These are phyloP conservation scores for Aspergillus aculeatinus DNA, from an alignment of 2,329 filamentous ascomycete species.

Conservation along the genomic window DNA sequence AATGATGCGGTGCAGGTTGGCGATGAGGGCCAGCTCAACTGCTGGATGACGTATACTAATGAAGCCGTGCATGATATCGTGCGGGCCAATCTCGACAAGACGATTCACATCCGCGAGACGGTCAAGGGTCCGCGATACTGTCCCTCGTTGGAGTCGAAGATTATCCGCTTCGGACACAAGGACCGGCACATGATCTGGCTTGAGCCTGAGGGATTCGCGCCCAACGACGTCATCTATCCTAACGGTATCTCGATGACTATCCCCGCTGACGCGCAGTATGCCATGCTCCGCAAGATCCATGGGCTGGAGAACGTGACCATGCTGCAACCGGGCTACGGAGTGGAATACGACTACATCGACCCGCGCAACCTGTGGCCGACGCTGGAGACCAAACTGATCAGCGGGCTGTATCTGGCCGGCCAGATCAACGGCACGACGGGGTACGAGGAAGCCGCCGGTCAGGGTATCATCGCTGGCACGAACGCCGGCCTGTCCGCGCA, in stretches of 20 bases:
- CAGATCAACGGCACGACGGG: slow-evolving; percentile 98
- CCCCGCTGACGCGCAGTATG: slow-evolving; percentile 80
- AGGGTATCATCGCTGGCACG: slow-evolving; percentile 87
- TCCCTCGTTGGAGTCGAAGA: slow-evolving; percentile 90
- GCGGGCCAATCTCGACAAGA: slow-evolving; percentile 87
- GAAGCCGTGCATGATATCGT: slow-evolving; percentile 77
- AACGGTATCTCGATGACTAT: slow-evolving; percentile 98
- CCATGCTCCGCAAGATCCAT: slow-evolving; percentile 79
- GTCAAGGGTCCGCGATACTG: slow-evolving; percentile 94
- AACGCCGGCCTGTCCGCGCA: slow-evolving; percentile 84
- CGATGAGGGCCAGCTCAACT: slow-evolving; percentile 73
- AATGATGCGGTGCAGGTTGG: slow-evolving; percentile 72
- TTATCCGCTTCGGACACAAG: slow-evolving; percentile 82
- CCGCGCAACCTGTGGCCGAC: slow-evolving; percentile 84
- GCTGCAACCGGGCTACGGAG: slow-evolving; percentile 93
- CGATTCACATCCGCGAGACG: slow-evolving; percentile 92
- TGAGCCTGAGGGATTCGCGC: slow-evolving; percentile 88
- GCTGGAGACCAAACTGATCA: slow-evolving; percentile 88
- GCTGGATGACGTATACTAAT: slow-evolving; percentile 86
- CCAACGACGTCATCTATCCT: slow-evolving; percentile 83
- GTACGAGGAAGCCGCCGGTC: slow-evolving; percentile 94
- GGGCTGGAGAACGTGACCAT: slow-evolving; percentile 87
- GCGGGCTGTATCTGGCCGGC: slow-evolving; percentile 84
- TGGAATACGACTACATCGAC: slow-evolving; percentile 98
- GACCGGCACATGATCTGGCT: slow-evolving; percentile 88